Base-by-base conservation (phyloP, 2,329 filamentous ascomycete genomes). In the Cladorrhinum sp. region DNA sequence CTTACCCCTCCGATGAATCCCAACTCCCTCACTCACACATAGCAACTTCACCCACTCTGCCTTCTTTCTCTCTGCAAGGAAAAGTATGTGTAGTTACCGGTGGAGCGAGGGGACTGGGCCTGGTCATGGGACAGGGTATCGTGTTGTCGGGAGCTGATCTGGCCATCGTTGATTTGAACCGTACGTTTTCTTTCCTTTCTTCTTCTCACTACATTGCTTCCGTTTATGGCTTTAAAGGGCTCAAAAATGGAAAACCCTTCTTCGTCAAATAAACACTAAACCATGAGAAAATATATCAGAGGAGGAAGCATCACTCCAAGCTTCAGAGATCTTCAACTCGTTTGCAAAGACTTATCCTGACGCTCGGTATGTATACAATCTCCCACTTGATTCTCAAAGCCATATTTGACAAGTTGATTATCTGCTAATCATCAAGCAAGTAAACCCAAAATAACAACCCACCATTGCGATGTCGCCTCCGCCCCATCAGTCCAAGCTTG, bases 161-260 rank as follows among this genome's bases (percentile, higher is more conserved):
- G 64, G 93, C 93, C 48, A 90, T 98, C 75, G 92, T 97, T 45
- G 93, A 98, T 74, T 80, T 97, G 78, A 96, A 98, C 78, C 89
- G 91, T 93, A 76, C 67, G 86, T 81, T 51, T 24, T 38, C 2
- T 29, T 32, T 50, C 12, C n/a, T n/a, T 4, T 13, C 16, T n/a
- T 53, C 13, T 5, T 36, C 16, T 36, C 3, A 2, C 3, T 36
- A 24, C 24, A 50, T 4, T 23, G 8, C n/a, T 24, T 6, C 8
- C 12, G 24, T 23, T 45, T 45, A 41, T 41, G 29, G 29, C 7
- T 32, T 32, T 32, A 32, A 32, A n/a, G n/a, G n/a, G n/a, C n/a
- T n/a, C n/a, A n/a, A n/a, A n/a, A n/a, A n/a, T n/a, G n/a, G n/a
- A n/a, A n/a, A n/a, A n/a, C n/a, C n/a, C n/a, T n/a, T n/a, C n/a